Evolutionary conservation across 129 eudicot genomes (phyloP), one percentile per base, ranked within the genome.

Genomic region (Centella asiatica): DNA sequence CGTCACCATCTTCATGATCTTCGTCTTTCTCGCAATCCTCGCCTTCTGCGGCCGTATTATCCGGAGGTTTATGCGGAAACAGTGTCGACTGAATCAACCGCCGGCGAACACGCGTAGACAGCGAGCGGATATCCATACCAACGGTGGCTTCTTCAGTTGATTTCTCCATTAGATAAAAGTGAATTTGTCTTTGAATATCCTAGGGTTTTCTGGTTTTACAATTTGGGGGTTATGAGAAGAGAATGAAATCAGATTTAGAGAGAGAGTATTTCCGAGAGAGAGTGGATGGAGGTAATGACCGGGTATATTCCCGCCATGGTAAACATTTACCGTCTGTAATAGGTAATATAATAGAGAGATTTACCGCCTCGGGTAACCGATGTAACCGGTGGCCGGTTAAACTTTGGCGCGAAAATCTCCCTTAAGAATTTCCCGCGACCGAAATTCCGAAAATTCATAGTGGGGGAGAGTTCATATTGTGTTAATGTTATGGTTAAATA

Each of bases 1-100:
- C 89, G 3, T 69, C 87, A 36, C 70, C 83, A 0, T 77, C 78
- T 24, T 47, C 81, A 28, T 51, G 75, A 28, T 68, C 79, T 25
- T 58, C 77, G n/a, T 56, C 85, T 22, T 71, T 23, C 5, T 57
- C 77, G 42, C 59, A 52, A 53, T 78, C 75, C 50, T 67, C 71
- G 27, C 61, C 72, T 50, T 74, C 67, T 2, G 46, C 55, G 25
- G 37, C 69, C 7, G 46, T 56, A 44, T 60, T 65, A 12, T 79
- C 90, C 45, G 34, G 84, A 39, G 82, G 20, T 42, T 34, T 74
- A 68, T 74, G 89, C 2, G 94, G 85, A 55, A 87, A 84, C 63
- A 92, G 66, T 45, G 89, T 84, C 63, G 94, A 68, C 66, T 87
- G 95, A 19, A 92, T 80, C 62, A 92, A 72, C 67, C 88, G 72